Evolutionary conservation across 805 yeast genomes (phyloP).

Genomic region (Ascoidea rubescens): DNA sequence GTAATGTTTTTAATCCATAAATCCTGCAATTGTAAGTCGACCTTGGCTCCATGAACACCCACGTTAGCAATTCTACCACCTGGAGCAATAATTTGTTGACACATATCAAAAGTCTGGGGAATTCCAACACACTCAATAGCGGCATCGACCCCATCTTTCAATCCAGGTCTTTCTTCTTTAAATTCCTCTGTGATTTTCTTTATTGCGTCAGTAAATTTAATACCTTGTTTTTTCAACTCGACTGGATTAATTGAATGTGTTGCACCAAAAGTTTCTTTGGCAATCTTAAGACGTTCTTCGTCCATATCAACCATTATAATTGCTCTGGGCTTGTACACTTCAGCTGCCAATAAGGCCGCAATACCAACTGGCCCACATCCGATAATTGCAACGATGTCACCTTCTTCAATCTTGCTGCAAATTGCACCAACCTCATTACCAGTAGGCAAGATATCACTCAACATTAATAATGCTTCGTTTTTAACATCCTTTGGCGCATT

Average conservation of each 20-base stretch:
- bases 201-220: conserved; percentile 24
- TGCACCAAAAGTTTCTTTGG: conserved; percentile 44
- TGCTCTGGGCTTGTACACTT: conserved; percentile 37
- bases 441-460: conserved; percentile 53
- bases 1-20: conserved; percentile 30
- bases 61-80: conserved; percentile 58
- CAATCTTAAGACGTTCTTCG: conserved; percentile 43
- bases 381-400: conserved; percentile 48
- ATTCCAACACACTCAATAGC: conserved; percentile 56
- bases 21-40: conserved; percentile 27
- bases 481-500: conserved; percentile 19
- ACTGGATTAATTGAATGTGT: conserved; percentile 38
- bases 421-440: conserved; percentile 56
- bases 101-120: conserved; percentile 44
- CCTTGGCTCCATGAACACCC: conserved; percentile 36
- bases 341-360: conserved; percentile 43
- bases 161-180: conserved; percentile 15
- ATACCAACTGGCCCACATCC: conserved; percentile 61
- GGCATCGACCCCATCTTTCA: conserved; percentile 39
- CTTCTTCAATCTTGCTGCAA: conserved; percentile 34
- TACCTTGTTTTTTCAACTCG: conserved; percentile 20
- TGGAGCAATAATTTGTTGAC: conserved; percentile 37
- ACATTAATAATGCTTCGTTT: conserved; percentile 38
- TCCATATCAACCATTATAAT: conserved; percentile 47
- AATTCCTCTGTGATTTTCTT: conserved; percentile 16